A percentile compares a stretch with the other conserved stretches of the same genome.
These are phyloP conservation scores for Sporothrix dimorphospora DNA, from an alignment of 2,329 filamentous ascomycete genomes.

Conservation along the genomic window DNA sequence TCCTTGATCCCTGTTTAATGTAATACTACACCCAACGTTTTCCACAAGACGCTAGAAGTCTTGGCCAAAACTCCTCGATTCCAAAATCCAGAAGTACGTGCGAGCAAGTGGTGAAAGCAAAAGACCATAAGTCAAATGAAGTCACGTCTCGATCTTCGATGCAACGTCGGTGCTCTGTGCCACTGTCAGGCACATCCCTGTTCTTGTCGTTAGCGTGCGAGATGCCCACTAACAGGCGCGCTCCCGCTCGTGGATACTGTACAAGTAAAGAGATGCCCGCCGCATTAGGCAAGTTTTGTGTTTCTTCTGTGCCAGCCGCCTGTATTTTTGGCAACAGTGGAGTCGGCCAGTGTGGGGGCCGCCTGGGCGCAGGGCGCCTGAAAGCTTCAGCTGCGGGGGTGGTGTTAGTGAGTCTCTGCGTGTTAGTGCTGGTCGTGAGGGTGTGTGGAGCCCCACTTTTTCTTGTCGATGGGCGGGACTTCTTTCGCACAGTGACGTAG, in stretches of 20 bases:
- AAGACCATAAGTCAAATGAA: background rate
- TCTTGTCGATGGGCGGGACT: background rate
- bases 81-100: background rate
- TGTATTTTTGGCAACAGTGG: slow-evolving; percentile 5
- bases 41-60: background rate
- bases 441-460: slow-evolving; percentile 11
- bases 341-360: background rate
- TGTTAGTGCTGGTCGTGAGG: background rate
- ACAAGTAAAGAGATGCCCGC: too few species aligned
- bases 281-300: slow-evolving; percentile 1
- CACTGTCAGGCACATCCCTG: slow-evolving; percentile 1
- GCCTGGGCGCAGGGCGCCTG: background rate
- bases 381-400: background rate
- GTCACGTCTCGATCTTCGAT: background rate
- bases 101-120: background rate
- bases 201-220: background rate
- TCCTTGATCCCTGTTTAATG: slow-evolving; percentile 8
- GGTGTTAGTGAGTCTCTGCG: background rate
- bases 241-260: too few species aligned
- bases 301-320: background rate
- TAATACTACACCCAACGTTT: background rate
- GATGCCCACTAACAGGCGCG: background rate
- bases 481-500: slow-evolving; percentile 18
- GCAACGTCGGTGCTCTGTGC: background rate
- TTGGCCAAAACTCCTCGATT: background rate